Percentiles rank a stretch among this genome's conserved stretches.
Evolutionary conservation across 1,139 yeast species (phyloP).

Genomic region (Yamadazyma songkhlaensis): DNA sequence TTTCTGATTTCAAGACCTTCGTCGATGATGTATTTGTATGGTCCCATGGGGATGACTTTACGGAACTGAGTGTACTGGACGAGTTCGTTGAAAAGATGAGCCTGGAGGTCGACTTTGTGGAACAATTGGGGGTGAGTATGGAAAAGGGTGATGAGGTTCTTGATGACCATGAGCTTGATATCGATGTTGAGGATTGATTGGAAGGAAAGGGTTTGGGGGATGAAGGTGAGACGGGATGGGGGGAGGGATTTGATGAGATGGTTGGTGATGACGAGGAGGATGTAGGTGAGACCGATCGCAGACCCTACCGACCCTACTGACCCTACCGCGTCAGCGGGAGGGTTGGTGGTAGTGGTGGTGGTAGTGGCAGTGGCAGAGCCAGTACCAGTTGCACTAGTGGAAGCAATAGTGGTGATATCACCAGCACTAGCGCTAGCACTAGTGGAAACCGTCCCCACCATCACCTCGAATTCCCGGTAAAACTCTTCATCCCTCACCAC

Average conservation of each 20-base stretch:
- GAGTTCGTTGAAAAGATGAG: conserved; percentile 55
- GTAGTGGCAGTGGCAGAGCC: too few relatives aligned
- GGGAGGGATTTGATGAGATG: conserved; percentile 21
- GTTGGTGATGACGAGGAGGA: conserved; percentile 34
- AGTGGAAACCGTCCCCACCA: too few relatives aligned
- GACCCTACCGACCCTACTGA: too few relatives aligned
- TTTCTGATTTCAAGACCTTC: conserved; percentile 76
- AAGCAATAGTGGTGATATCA: too few relatives aligned
- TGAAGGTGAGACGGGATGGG: too few relatives aligned
- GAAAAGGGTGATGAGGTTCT: conserved; percentile 14
- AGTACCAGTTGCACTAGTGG: too few relatives aligned
- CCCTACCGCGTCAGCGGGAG: too few relatives aligned
- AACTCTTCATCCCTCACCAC: conserved; percentile 14
- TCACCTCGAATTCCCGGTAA: conserved; percentile 16
- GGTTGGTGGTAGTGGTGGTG: too few relatives aligned
- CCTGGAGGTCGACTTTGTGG: conserved; percentile 58
- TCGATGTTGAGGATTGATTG: conserved; percentile 29
- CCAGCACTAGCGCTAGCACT: too few relatives aligned
- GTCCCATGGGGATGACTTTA: conserved; percentile 78
- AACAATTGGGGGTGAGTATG: conserved; percentile 60
- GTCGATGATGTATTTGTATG: conserved; percentile 79
- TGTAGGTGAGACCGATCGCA: conserved; percentile 23
- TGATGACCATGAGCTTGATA: conserved; percentile 34
- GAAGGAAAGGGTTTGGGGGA: conserved; percentile 7
- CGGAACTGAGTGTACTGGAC: conserved; percentile 55